These are phyloP conservation scores for Solanum boliviense DNA, from an alignment of 257 asterid genomes.

Conservation along the genomic window DNA sequence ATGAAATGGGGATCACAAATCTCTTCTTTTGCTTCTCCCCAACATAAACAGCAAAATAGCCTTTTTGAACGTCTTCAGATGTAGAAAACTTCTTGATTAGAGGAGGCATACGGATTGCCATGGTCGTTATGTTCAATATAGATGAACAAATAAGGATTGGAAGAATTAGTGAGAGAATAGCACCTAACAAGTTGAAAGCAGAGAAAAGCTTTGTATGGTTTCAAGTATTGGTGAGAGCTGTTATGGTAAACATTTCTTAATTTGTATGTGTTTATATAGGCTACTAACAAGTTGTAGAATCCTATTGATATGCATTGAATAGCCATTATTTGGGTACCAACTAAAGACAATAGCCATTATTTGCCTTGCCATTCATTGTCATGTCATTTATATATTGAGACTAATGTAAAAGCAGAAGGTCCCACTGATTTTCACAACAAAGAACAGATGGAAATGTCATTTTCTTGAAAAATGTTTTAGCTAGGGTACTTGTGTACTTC, in stretches of 20 bases:
- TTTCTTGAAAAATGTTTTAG: background rate
- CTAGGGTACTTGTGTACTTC: background rate
- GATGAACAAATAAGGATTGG: background rate
- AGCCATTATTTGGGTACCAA: background rate
- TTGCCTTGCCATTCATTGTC: background rate
- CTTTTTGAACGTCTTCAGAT: constrained; percentile 9
- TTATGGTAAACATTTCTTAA: background rate
- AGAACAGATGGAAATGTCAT: background rate
- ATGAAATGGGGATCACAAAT: constrained; percentile 16
- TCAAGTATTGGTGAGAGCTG: background rate
- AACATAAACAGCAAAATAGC: constrained; percentile 19
- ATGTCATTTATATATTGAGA: background rate
- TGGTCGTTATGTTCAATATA: background rate
- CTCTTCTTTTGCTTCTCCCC: constrained; percentile 17
- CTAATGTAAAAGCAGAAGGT: background rate
- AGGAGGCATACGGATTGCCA: background rate
- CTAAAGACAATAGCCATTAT: background rate
- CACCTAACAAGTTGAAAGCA: background rate
- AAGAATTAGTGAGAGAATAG: background rate
- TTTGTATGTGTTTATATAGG: background rate
- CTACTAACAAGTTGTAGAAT: background rate
- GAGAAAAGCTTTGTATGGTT: background rate
- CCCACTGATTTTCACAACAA: background rate
- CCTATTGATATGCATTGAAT: background rate
- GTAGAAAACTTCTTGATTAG: background rate